Evolutionary conservation across 1,139 yeast species (phyloP).

Genomic region (Wickerhamiella pararugosa): DNA sequence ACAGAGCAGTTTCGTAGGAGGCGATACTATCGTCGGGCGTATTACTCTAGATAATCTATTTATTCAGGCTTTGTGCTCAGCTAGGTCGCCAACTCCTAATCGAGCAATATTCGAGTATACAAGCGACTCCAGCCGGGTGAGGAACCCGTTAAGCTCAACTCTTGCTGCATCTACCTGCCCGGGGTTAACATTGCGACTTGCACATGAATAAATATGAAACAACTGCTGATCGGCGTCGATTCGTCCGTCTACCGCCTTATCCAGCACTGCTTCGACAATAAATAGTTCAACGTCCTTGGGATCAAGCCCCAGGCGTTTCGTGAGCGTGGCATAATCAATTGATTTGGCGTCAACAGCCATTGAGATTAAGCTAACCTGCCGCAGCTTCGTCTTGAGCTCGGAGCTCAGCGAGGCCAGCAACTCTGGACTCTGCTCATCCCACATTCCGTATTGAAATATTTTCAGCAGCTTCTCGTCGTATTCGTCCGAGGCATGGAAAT

Average conservation of each 20-base stretch:
- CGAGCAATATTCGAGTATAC: conserved; percentile 2
- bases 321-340: background rate
- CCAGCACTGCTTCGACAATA: conserved; percentile 49
- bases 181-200: conserved; percentile 1
- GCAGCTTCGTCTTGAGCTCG: background rate
- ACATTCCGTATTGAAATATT: background rate
- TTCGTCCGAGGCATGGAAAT: background rate
- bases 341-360: conserved; percentile 1
- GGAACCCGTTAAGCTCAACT: background rate
- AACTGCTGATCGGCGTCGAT: conserved; percentile 30
- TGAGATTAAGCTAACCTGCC: conserved; percentile 3
- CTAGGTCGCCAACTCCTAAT: background rate
- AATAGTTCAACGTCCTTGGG: background rate
- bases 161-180: background rate
- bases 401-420: background rate
- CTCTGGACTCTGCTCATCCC: background rate
- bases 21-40: too few relatives aligned
- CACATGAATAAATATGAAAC: conserved; percentile 1
- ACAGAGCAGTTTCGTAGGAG: too few relatives aligned
- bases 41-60: too few relatives aligned
- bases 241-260: conserved; percentile 39
- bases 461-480: background rate
- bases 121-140: background rate
- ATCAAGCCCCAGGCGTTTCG: background rate
- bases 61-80: too few relatives aligned